A percentile compares a stretch with the other conserved stretches of the same genome.
These are phyloP conservation scores for Nothophaeocryptopus gaeumannii DNA, from an alignment of 2,329 filamentous ascomycete genomes.

Conservation along the genomic window DNA sequence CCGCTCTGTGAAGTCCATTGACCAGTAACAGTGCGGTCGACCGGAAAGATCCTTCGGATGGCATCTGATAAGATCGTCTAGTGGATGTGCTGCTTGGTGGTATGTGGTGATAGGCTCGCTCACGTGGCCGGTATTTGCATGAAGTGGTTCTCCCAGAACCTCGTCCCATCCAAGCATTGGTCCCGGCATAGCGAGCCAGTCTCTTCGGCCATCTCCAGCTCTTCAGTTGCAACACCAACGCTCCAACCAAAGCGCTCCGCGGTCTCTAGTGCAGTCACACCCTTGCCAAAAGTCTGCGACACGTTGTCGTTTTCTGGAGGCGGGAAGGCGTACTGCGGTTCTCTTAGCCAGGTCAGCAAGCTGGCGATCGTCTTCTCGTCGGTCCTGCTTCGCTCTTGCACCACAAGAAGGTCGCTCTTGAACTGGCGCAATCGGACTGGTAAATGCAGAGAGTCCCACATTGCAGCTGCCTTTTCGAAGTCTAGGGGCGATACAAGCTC, in stretches of 20 bases:
- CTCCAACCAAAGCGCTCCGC: conserved; percentile 95
- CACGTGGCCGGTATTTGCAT: background rate
- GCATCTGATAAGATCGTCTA: no score
- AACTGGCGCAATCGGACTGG: conserved; percentile 85
- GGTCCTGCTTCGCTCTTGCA: conserved; percentile 81
- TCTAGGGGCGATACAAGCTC: conserved; percentile 90
- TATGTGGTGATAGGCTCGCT: no score
- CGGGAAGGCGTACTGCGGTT: conserved; percentile 36
- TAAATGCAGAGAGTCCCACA: conserved; percentile 85
- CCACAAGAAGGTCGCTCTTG: conserved; percentile 89
- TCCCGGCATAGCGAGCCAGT: conserved; percentile 83
- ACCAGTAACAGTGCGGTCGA: no score
- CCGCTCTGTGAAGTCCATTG: no score
- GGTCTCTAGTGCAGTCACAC: conserved; percentile 83
- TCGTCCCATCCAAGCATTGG: conserved; percentile 83
- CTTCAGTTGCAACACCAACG: conserved; percentile 89
- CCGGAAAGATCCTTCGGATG: no score
- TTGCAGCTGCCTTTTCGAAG: conserved; percentile 80
- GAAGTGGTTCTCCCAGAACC: conserved; percentile 80
- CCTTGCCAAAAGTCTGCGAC: conserved; percentile 72
- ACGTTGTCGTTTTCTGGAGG: conserved; percentile 66
- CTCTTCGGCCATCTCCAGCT: conserved; percentile 96
- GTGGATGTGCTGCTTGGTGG: no score
- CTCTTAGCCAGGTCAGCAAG: conserved; percentile 72
- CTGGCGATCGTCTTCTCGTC: conserved; percentile 84